A percentile compares a stretch with the other conserved stretches of the same genome.
These are phyloP conservation scores for Ceratocystis papillata DNA, from an alignment of 2,329 filamentous ascomycete species.

Conservation along the genomic window DNA sequence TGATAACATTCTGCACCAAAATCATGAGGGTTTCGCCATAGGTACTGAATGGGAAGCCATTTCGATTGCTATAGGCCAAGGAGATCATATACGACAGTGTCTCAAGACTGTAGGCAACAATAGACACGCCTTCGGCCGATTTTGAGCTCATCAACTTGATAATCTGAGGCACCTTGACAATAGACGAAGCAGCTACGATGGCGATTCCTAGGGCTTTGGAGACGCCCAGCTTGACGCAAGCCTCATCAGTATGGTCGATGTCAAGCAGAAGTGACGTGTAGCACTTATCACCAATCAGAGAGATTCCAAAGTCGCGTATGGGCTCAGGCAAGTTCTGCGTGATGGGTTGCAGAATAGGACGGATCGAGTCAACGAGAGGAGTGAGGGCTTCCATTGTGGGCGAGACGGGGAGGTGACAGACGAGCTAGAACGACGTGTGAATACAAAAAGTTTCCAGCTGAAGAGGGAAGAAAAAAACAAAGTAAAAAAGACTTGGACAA, in stretches of 20 bases:
- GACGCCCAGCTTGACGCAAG: conserved; percentile 78
- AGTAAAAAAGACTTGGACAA: not conserved
- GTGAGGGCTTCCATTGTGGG: conserved; percentile 22
- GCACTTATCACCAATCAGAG: conserved; percentile 72
- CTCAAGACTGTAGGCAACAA: conserved; percentile 87
- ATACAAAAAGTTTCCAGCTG: not conserved
- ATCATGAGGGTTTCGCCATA: conserved; percentile 93
- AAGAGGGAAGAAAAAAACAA: not conserved
- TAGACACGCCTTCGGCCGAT: conserved; percentile 74
- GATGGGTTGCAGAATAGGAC: conserved; percentile 54
- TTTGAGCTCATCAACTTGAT: conserved; percentile 75
- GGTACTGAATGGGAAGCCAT: conserved; percentile 89
- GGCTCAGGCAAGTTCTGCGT: conserved; percentile 63
- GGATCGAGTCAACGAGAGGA: conserved; percentile 49
- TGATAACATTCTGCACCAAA: conserved; percentile 81
- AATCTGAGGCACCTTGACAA: conserved; percentile 96
- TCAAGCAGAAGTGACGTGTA: conserved; percentile 79
- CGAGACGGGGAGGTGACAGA: not conserved
- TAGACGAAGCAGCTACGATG: conserved; percentile 78
- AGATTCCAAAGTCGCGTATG: conserved; percentile 61
- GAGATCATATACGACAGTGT: conserved; percentile 78
- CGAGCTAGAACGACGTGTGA: not conserved
- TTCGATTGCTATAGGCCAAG: conserved; percentile 83
- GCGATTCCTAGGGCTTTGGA: conserved; percentile 88
- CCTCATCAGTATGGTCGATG: conserved; percentile 63